phyloP scores from a whole-genome alignment of 169 alveolate species.

The Hepatocystis sp. region DNA sequence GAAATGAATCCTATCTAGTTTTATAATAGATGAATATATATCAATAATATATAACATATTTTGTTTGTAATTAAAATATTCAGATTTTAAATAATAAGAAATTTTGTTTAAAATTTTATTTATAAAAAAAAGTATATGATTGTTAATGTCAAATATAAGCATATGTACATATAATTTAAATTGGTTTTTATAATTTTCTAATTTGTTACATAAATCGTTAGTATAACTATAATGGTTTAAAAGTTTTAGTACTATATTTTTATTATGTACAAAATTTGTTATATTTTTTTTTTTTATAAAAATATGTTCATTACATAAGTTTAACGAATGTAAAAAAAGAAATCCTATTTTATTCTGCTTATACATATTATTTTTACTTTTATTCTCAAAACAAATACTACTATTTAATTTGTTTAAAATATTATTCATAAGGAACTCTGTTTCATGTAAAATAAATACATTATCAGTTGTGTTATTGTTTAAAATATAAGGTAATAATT shows the following conservation, averaged over 20 bases:
- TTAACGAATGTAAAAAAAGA: constrained; percentile 29
- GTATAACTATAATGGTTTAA: neutral
- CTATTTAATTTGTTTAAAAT: constrained; percentile 7
- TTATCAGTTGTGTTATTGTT: constrained; percentile 7
- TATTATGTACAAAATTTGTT: constrained; percentile 31
- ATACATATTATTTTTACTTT: neutral
- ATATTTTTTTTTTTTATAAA: constrained; percentile 23
- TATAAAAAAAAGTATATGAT: constrained; percentile 30
- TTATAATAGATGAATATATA: constrained; percentile 56
- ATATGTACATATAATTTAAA: constrained; percentile 59
- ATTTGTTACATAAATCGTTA: constrained; percentile 7
- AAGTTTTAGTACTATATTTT: constrained; percentile 24
- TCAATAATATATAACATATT: constrained; percentile 28
- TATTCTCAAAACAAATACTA: neutral
- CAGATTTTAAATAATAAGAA: neutral
- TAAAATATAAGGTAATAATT: constrained; percentile 22
- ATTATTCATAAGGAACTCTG: constrained; percentile 14
- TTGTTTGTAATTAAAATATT: constrained; percentile 12
- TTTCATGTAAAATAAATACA: neutral
- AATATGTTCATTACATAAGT: constrained; percentile 55
- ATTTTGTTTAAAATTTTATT: constrained; percentile 19
- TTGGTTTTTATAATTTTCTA: neutral
- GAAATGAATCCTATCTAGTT: constrained; percentile 26
- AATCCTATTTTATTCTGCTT: neutral
- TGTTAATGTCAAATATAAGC: constrained; percentile 69